Evolutionary conservation across 768 basidiomycete genomes (phyloP), one percentile per base, ranked within the genome.

Genomic region (Cystofilobasidium ferigula): DNA sequence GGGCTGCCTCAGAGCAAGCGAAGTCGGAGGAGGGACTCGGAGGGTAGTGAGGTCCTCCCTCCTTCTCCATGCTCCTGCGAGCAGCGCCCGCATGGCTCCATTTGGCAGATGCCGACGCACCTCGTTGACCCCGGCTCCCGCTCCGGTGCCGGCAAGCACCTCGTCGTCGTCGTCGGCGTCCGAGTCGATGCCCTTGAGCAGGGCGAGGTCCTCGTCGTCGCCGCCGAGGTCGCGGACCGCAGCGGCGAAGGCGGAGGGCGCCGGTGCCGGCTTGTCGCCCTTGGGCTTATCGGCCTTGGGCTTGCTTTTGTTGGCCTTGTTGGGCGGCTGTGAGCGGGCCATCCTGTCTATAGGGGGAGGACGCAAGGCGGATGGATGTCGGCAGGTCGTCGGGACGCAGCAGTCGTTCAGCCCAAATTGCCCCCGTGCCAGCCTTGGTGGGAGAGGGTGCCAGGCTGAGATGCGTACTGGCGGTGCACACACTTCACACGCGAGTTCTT

Each of bases 111-210:
- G 56, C 22, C 8, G 56, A 71, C 67, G 5, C 48, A 70, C 63
- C 79, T 79, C 57, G 82, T 72, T 70, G 80, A 81, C 69, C 78
- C 79, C 36, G 78, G 79, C 60, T 81, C 77, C 72, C 81, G 82
- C 61, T 78, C 71, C 20, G 82, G 76, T 20, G 70, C 67, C 63
- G 78, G 77, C 82, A 81, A 66, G 40, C 54, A 73, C 73, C 61
- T 71, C 78, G 75, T 71, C 71, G 14, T 74, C 69, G 75, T 70
- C 71, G 13, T 74, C 70, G 13, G 64, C 68, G 38, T 74, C 72
- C 34, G 77, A 75, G 36, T 78, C 76, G 13, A 77, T 71, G 62
- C 74, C 77, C 66, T 79, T 79, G 57, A 82, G 68, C 35, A 83
- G 70, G 28, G 79, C 77, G n/a, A 77, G 72, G 69, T 83, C 82